Conservation (phyloP, 495 filamentous ascomycete species). For the Neurospora sp. region DNA sequence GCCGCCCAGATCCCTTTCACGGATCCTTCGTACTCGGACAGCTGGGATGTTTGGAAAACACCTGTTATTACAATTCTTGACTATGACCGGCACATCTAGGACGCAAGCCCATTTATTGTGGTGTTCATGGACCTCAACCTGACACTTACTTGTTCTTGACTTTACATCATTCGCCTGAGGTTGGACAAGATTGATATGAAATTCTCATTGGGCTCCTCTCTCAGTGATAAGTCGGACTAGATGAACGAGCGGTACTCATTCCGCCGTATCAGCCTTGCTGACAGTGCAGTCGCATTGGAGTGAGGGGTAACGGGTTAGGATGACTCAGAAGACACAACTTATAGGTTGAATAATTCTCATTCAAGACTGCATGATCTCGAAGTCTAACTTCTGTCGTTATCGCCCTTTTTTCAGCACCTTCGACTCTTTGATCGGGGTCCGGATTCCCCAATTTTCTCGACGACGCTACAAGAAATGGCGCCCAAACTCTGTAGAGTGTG, state of each 20-base stretch:
- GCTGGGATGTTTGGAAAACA: slow-evolving; percentile 18
- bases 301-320: background rate
- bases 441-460: background rate
- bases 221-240: background rate
- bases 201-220: background rate
- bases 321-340: background rate
- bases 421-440: background rate
- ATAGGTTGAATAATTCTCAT: background rate
- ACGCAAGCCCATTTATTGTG: background rate
- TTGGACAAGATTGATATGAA: background rate
- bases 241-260: background rate
- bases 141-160: background rate
- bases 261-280: background rate
- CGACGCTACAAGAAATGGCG: background rate
- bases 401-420: background rate
- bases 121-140: background rate
- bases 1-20: slow-evolving; percentile 18
- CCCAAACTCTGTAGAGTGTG: background rate
- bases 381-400: background rate
- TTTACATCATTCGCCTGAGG: background rate
- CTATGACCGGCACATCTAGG: background rate
- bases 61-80: slow-evolving; percentile 11
- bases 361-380: background rate
- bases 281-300: background rate
- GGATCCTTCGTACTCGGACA: slow-evolving; percentile 16